Evolutionary conservation across 192 early-diverging fungal genomes (phyloP), one percentile per base, ranked within the genome.

Genomic region (Mortierella alpina): DNA sequence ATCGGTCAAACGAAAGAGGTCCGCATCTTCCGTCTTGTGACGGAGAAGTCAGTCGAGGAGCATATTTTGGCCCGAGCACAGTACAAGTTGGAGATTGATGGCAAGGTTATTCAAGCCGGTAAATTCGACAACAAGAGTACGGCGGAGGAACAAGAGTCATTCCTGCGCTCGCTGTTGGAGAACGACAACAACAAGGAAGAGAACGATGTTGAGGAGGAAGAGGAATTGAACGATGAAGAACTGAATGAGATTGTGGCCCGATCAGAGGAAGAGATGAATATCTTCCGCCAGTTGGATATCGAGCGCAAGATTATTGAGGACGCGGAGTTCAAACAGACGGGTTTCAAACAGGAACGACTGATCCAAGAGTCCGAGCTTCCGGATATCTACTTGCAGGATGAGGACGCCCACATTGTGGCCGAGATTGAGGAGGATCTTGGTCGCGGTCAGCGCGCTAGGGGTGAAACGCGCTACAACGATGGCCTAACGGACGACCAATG

Each of bases 1-100:
- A 99, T 99, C 68, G 98, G 98, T 45, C 98, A 99, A 84, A 98
- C 92, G 31, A 98, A 97, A 69, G 96, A 98, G 86, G 98, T 99
- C 23, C 92, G 95, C 18, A 96, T 99, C 57, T 91, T 98, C 83
- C 92, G 96, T 23, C 73, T 99, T 66, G 92, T 99, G 55, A 96
- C 96, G 2, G 89, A 93, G 20, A 92, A 92, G 46, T 95, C 97
- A 0, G 91, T 98, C 52, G 98, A 99, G 82, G 98, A 98, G 84
- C 91, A 87, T 57, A 98, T 99, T 70, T 73, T 99, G 63, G 94
- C 91, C 3, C 87, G 96, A 52, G 97, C 97, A 22, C 95, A 98
- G 77, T 95, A 94, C 85, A 99, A 99, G 82, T 86, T 98, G 46
- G 95, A 97, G 68, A 92, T 99, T 75, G 98, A 99, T 70, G 96